Percentiles rank a stretch among this genome's conserved stretches.
Conservation (phyloP, 345 rosid genomes). For the Lepidium sativum region DNA sequence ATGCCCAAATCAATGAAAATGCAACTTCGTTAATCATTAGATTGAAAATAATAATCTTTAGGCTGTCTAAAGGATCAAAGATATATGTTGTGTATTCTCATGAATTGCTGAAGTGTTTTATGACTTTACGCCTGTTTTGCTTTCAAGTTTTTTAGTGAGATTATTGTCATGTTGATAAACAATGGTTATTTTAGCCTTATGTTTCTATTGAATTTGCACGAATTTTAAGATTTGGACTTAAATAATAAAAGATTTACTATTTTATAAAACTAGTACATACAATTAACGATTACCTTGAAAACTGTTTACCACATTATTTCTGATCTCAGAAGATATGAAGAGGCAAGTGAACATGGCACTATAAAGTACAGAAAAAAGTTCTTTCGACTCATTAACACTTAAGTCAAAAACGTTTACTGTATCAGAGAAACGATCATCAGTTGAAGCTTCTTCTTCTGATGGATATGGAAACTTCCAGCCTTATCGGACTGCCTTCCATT, state of each 20-base stretch:
- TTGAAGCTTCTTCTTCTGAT: background rate
- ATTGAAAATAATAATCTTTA: background rate
- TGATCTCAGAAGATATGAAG: too few relatives aligned
- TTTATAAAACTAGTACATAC: too few relatives aligned
- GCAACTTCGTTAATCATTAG: background rate
- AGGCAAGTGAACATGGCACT: too few relatives aligned
- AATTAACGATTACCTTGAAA: too few relatives aligned
- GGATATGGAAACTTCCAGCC: constrained; percentile 12
- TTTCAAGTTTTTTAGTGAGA: background rate
- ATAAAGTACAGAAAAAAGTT: too few relatives aligned
- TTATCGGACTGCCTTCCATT: constrained; percentile 30
- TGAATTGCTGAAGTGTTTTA: background rate
- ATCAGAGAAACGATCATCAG: background rate
- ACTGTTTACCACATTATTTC: too few relatives aligned
- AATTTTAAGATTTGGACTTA: too few relatives aligned
- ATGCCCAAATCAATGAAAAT: constrained; percentile 29
- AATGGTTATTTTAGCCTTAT: background rate
- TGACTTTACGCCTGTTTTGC: background rate
- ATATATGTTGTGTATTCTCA: background rate
- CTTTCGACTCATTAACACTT: too few relatives aligned
- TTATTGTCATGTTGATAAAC: background rate
- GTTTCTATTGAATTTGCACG: background rate
- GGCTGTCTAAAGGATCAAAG: background rate
- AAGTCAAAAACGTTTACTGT: too few relatives aligned
- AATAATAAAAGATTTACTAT: too few relatives aligned